Conservation (phyloP, 768 basidiomycete genomes). For the Boletellus sp. region DNA sequence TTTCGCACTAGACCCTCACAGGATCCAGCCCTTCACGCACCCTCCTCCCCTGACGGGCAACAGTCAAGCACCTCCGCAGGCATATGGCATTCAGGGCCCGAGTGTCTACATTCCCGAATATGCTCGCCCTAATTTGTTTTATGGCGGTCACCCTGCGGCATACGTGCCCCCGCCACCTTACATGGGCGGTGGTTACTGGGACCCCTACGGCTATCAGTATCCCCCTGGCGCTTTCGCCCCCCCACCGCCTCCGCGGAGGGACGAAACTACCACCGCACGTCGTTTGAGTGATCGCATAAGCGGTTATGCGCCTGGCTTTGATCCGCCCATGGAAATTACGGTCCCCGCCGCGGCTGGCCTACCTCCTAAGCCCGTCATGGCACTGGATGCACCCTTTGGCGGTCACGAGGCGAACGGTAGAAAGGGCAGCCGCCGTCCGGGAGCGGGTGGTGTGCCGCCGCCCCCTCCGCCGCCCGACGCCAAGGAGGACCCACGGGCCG, state of each 20-base stretch:
- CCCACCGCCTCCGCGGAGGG: slow-evolving; percentile 46
- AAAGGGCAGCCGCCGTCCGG: slow-evolving; percentile 38
- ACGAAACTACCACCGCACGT: slow-evolving; percentile 55
- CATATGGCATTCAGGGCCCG: slow-evolving; percentile 71
- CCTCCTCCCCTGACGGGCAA: slow-evolving; percentile 68
- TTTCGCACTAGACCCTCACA: slow-evolving; percentile 94
- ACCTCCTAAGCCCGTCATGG: slow-evolving; percentile 71
- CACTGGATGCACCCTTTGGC: slow-evolving; percentile 50
- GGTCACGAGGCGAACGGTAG: slow-evolving; percentile 31
- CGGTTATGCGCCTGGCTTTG: slow-evolving; percentile 59
- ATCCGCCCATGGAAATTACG: slow-evolving; percentile 38
- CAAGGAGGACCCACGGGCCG: slow-evolving; percentile 89
- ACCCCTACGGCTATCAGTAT: slow-evolving; percentile 43
- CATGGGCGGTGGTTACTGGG: slow-evolving; percentile 42
- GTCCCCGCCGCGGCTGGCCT: slow-evolving; percentile 68
- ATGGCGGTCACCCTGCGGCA: slow-evolving; percentile 35
- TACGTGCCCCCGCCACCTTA: slow-evolving; percentile 38
- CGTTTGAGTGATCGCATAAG: slow-evolving; percentile 79
- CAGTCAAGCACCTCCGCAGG: slow-evolving; percentile 76
- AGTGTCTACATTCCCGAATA: slow-evolving; percentile 50
- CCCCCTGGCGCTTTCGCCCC: slow-evolving; percentile 35
- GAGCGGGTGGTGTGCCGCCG: slow-evolving; percentile 47
- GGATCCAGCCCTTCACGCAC: slow-evolving; percentile 80
- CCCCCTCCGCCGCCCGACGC: slow-evolving; percentile 85
- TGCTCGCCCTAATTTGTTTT: slow-evolving; percentile 37